These are phyloP conservation scores for Lachancea quebecensis DNA, from an alignment of 805 yeast species.

Conservation along the genomic window DNA sequence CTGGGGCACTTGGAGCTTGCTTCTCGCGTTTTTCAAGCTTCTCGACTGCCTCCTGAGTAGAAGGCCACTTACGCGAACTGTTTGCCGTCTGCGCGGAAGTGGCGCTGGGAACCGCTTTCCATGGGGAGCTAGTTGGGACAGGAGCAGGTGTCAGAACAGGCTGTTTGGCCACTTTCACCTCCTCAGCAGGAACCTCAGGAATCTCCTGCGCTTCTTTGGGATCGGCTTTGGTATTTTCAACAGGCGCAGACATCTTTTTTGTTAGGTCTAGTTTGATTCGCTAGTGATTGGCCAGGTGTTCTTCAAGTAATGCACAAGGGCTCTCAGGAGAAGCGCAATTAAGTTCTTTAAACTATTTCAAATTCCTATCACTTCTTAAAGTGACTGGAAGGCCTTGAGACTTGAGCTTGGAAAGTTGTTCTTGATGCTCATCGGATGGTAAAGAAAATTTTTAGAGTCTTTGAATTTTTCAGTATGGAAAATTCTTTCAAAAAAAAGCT, in stretches of 20 bases:
- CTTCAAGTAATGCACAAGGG: too few species aligned
- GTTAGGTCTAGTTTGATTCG: too few species aligned
- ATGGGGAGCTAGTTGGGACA: constrained; percentile 30
- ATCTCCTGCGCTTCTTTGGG: neutral
- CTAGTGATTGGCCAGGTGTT: too few species aligned
- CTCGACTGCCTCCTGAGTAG: constrained; percentile 30
- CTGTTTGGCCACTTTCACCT: constrained; percentile 11
- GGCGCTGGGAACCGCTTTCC: constrained; percentile 22
- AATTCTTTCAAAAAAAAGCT: neutral
- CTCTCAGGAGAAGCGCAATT: too few species aligned
- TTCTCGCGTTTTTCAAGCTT: constrained; percentile 9
- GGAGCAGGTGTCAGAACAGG: constrained; percentile 29
- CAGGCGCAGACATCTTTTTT: neutral
- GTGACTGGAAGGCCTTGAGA: too few species aligned
- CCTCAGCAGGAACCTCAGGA: constrained; percentile 4
- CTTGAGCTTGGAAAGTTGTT: neutral
- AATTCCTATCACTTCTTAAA: too few species aligned
- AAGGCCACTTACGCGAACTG: constrained; percentile 30
- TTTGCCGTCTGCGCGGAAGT: constrained; percentile 25
- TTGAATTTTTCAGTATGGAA: neutral
- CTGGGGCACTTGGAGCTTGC: constrained; percentile 8
- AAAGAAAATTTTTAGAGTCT: neutral
- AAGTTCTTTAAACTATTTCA: too few species aligned
- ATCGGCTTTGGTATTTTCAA: neutral
- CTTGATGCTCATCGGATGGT: neutral